These are phyloP conservation scores for Lachnellula subtilissima DNA, from an alignment of 2,329 filamentous ascomycete species.

Conservation along the genomic window DNA sequence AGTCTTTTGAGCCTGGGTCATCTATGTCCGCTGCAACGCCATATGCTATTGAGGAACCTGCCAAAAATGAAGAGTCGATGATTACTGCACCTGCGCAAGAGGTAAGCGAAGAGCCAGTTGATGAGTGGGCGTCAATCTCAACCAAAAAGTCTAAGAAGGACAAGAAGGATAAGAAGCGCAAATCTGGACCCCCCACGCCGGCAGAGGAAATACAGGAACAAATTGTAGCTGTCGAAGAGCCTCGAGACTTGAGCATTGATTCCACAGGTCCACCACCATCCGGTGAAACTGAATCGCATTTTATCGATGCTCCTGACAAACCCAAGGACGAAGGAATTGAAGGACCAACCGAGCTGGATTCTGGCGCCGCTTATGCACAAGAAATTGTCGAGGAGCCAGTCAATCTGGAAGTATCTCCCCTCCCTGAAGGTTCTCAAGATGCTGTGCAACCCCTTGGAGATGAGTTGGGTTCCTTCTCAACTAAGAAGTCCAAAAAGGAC, in stretches of 20 bases:
- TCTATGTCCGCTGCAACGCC: not conserved
- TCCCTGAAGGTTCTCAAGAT: not conserved
- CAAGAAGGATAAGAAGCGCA: constrained; percentile 32
- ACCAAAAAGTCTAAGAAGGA: constrained; percentile 21
- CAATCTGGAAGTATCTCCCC: not conserved
- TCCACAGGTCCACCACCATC: not conserved
- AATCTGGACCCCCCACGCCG: constrained; percentile 1
- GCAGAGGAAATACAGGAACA: not conserved
- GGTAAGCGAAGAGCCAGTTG: not conserved
- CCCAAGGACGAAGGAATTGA: not conserved
- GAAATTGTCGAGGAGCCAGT: not conserved
- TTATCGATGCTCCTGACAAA: not conserved
- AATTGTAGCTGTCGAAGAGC: constrained; percentile 2
- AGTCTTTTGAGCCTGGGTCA: not conserved
- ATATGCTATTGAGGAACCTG: not conserved
- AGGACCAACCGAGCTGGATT: not conserved
- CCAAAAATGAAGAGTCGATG: not conserved
- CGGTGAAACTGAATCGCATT: not conserved
- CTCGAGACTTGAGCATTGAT: not conserved
- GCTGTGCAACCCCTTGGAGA: constrained; percentile 7
- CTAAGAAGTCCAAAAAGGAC: constrained; percentile 19
- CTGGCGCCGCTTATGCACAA: not conserved
- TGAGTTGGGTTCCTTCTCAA: constrained; percentile 11
- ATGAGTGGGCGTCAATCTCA: constrained; percentile 1
- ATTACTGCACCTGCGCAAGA: not conserved